A percentile compares a stretch with the other conserved stretches of the same genome.
These are phyloP conservation scores for Pyracantha coccinea DNA, from an alignment of 331 rosid genomes.

Conservation along the genomic window DNA sequence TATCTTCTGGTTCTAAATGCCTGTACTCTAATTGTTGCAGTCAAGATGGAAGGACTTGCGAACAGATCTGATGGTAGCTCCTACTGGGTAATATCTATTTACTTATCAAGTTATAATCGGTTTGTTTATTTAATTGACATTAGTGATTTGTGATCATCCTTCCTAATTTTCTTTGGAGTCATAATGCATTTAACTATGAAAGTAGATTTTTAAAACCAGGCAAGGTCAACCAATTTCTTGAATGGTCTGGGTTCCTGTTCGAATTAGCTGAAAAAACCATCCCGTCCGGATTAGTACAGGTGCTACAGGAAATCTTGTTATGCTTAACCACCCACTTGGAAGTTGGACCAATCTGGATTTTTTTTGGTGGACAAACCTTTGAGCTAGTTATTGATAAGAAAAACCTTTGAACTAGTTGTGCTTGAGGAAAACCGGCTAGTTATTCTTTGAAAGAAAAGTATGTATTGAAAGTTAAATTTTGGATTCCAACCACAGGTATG, in stretches of 20 bases:
- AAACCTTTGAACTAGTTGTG: not conserved
- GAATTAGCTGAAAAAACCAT: not conserved
- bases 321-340: not conserved
- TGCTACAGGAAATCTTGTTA: not conserved
- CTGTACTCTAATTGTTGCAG: constrained; percentile 36
- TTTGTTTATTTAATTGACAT: not conserved
- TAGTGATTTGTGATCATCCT: not conserved
- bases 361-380: not conserved
- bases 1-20: constrained; percentile 12
- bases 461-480: not conserved
- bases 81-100: constrained; percentile 59
- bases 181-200: not conserved
- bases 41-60: constrained; percentile 80
- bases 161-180: not conserved
- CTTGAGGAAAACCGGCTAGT: not conserved
- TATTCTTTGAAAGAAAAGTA: not conserved
- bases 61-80: constrained; percentile 86
- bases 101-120: constrained; percentile 5
- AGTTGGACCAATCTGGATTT: not conserved
- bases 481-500: not conserved
- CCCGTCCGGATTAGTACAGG: not conserved
- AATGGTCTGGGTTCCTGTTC: not conserved
- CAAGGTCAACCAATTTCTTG: not conserved
- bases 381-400: not conserved
- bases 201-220: not conserved